Evolutionary conservation across 1,284 basidiomycete species (phyloP).

Genomic region (Apiotrichum veenhuisii): DNA sequence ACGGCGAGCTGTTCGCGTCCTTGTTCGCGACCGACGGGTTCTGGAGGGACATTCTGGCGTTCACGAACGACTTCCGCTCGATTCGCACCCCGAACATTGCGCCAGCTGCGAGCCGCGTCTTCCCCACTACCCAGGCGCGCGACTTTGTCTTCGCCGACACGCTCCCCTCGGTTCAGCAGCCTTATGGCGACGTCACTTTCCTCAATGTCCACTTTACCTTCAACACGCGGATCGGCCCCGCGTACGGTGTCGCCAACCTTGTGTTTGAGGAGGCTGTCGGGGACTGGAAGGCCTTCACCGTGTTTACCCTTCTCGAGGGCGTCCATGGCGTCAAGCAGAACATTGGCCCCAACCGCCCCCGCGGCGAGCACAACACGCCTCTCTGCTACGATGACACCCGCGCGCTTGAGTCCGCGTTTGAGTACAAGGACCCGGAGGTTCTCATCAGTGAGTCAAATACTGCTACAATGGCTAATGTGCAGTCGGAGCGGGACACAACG

Average conservation of each 20-base stretch:
- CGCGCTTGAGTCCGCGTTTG: slow-evolving; percentile 50
- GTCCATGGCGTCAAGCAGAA: slow-evolving; percentile 56
- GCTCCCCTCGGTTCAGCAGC: slow-evolving; percentile 49
- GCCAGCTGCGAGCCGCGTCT: slow-evolving; percentile 42
- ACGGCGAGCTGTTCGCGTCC: background rate
- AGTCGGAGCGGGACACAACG: slow-evolving; percentile 65
- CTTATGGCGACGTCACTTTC: slow-evolving; percentile 60
- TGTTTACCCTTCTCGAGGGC: slow-evolving; percentile 62
- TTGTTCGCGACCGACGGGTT: slow-evolving; percentile 9
- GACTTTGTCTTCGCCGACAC: slow-evolving; percentile 52
- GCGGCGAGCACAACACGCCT: slow-evolving; percentile 30
- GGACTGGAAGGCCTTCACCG: slow-evolving; percentile 58
- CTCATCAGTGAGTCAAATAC: slow-evolving; percentile 17
- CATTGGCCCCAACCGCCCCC: slow-evolving; percentile 46
- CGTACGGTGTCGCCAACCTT: slow-evolving; percentile 57
- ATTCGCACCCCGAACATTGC: slow-evolving; percentile 27
- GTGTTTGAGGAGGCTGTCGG: slow-evolving; percentile 52
- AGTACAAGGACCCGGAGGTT: slow-evolving; percentile 51
- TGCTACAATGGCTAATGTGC: background rate
- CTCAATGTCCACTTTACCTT: slow-evolving; percentile 61
- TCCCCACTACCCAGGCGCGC: slow-evolving; percentile 48
- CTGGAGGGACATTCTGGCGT: slow-evolving; percentile 25
- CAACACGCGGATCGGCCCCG: slow-evolving; percentile 55
- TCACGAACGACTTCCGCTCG: slow-evolving; percentile 37
- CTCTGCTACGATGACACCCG: slow-evolving; percentile 26